Evolutionary conservation across 2,329 filamentous ascomycete genomes (phyloP).

Genomic region (Aspergillaceae sp.): DNA sequence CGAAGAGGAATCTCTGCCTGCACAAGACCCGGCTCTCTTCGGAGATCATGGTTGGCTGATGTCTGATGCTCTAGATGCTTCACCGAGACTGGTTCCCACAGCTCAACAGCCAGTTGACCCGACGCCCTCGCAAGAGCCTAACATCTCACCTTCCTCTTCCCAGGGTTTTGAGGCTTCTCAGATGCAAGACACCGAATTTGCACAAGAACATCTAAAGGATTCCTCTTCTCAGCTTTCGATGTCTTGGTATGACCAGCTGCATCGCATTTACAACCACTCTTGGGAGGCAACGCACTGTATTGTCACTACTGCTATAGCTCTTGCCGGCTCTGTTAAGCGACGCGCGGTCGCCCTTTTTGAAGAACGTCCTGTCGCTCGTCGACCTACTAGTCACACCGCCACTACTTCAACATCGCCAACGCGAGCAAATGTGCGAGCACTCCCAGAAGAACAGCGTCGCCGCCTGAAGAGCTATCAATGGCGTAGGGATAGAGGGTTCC

Average conservation of each 20-base stretch:
- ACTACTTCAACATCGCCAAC: conserved; percentile 5
- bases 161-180: not conserved
- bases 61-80: not conserved
- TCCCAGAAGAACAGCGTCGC: conserved; percentile 10
- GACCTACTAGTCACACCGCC: not conserved
- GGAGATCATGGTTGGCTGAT: not conserved
- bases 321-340: conserved; percentile 5
- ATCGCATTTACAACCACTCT: conserved; percentile 1
- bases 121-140: not conserved
- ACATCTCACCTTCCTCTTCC: not conserved
- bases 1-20: not conserved
- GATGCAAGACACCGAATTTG: not conserved
- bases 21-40: not conserved
- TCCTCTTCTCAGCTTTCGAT: conserved; percentile 1
- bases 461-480: conserved; percentile 7
- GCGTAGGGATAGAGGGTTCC: conserved; percentile 8
- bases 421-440: conserved; percentile 7
- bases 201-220: not conserved
- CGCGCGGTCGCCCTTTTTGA: conserved; percentile 4
- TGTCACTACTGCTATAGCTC: conserved; percentile 8
- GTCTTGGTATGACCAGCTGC: conserved; percentile 2
- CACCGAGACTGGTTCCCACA: not conserved
- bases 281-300: conserved; percentile 4
- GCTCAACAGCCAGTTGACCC: not conserved
- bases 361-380: not conserved